Evolutionary conservation across 139 green algal species (phyloP).

Genomic region (Asterochloris erici): DNA sequence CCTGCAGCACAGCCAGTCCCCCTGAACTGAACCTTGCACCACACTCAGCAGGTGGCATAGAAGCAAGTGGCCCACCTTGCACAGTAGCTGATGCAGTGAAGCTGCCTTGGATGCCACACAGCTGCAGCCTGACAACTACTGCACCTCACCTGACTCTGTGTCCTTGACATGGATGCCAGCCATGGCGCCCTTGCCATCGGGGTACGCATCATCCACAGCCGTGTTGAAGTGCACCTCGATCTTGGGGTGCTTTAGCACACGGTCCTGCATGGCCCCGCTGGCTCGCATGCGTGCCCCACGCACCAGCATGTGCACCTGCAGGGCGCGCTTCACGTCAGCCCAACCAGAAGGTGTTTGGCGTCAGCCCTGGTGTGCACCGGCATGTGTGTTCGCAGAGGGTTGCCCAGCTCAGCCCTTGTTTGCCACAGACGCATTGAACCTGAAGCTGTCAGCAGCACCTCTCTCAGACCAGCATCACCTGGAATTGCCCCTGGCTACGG

Average conservation of each 20-base stretch:
- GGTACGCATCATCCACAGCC: conserved; percentile 69
- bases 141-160: conserved; percentile 33
- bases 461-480: too few species aligned
- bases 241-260: conserved; percentile 26
- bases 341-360: too few species aligned
- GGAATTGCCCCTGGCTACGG: too few species aligned
- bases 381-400: too few species aligned
- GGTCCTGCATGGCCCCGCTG: conserved; percentile 82
- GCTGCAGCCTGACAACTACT: background rate
- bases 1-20: conserved; percentile 25
- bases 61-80: background rate
- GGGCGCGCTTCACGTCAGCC: background rate
- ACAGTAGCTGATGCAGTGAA: background rate
- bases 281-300: conserved; percentile 75
- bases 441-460: too few species aligned
- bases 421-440: too few species aligned
- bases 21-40: background rate
- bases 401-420: background rate
- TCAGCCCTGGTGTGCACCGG: too few species aligned
- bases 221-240: conserved; percentile 84
- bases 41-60: background rate
- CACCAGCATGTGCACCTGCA: conserved; percentile 93
- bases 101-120: background rate
- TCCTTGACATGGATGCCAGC: conserved; percentile 53
- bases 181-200: conserved; percentile 54